phyloP scores from a whole-genome alignment of 257 asterid genomes.

The Sherardia arvensis region DNA sequence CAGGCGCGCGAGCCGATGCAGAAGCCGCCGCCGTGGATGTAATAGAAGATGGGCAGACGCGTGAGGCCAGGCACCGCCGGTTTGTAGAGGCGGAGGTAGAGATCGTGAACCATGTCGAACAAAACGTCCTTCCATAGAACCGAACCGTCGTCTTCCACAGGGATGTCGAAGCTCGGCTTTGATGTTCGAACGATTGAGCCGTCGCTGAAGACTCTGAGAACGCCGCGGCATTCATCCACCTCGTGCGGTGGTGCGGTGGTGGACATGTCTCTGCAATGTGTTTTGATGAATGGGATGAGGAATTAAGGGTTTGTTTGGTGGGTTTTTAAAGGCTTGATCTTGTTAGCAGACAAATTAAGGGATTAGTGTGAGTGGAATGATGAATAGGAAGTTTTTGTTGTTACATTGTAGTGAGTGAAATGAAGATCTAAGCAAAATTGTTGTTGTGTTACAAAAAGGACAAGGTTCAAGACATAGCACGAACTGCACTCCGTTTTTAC shows the following conservation, averaged over 20 bases:
- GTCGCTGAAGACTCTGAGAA: conserved; percentile 52
- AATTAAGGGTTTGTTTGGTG: neutral
- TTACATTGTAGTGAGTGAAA: neutral
- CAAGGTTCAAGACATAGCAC: conserved; percentile 3
- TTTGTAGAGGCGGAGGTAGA: conserved; percentile 68
- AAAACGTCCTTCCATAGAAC: conserved; percentile 54
- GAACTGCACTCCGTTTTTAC: neutral
- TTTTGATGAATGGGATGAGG: neutral
- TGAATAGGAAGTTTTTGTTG: conserved; percentile 12
- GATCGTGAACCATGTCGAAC: conserved; percentile 32
- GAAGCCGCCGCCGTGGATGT: conserved; percentile 73
- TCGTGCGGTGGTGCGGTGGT: conserved; percentile 20
- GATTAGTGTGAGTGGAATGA: neutral
- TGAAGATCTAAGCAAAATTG: conserved; percentile 1
- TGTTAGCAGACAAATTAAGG: conserved; percentile 1
- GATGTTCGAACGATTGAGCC: conserved; percentile 55
- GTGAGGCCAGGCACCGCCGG: conserved; percentile 31
- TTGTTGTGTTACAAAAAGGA: conserved; percentile 5
- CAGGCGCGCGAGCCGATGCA: conserved; percentile 64
- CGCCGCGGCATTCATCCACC: conserved; percentile 74
- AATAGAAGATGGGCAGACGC: conserved; percentile 62
- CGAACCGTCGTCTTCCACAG: conserved; percentile 50
- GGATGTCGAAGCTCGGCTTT: conserved; percentile 42
- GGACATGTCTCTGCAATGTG: neutral
- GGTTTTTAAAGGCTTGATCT: neutral